A percentile compares a stretch with the other conserved stretches of the same genome.
Conservation (phyloP, 495 filamentous ascomycete genomes). For the Aspergillus nidulans region DNA sequence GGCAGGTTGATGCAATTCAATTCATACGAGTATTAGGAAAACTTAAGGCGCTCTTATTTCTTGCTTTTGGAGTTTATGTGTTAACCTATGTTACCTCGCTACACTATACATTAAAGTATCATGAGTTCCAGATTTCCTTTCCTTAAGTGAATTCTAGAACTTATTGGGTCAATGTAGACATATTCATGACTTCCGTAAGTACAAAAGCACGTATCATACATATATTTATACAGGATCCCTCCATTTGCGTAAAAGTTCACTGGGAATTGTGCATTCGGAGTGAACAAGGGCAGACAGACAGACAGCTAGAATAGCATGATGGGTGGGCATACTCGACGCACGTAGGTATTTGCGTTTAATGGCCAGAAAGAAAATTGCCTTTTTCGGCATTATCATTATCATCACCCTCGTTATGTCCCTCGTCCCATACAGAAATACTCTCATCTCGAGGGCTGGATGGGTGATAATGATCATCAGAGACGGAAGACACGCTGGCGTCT, state of each 20-base stretch:
- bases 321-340: no score
- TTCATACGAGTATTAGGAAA: conserved; percentile 4
- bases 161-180: not conserved
- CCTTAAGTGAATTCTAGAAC: no score
- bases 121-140: not conserved
- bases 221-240: no score
- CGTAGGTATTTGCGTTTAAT: not conserved
- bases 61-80: not conserved
- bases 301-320: no score
- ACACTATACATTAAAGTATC: not conserved
- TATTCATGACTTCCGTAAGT: no score
- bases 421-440: not conserved
- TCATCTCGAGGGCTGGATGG: not conserved
- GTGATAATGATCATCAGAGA: not conserved
- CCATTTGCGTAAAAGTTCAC: no score
- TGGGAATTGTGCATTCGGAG: no score
- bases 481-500: not conserved
- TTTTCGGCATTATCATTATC: not conserved
- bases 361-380: not conserved
- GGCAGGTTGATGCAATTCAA: not conserved
- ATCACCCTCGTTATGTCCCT: not conserved
- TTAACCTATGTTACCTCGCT: not conserved
- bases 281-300: no score
- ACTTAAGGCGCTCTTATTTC: not conserved
- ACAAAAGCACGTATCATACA: no score